Base-by-base conservation (phyloP, 805 yeast genomes). In the Candida krabiensis region DNA sequence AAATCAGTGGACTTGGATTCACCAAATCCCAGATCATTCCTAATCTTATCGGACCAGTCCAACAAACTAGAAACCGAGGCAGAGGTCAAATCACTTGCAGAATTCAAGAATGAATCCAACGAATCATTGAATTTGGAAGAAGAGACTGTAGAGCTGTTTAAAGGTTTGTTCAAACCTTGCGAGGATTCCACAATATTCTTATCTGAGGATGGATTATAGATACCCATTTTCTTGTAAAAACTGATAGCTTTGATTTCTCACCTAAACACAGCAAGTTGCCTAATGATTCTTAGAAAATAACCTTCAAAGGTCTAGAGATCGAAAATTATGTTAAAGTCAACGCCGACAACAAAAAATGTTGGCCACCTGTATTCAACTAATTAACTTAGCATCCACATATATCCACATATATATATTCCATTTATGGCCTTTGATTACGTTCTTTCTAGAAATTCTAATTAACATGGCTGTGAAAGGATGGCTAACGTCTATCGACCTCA, bases 1-100 rank as follows among this genome's bases (percentile, higher is more conserved):
- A 30, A 30, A 4, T 15, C 30, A 5, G 14, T 26, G 16, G 33
- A 24, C 16, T 16, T 25, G 29, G 24, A 21, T 6, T 8, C 9
- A 21, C 33, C 35, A 8, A 33, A 9, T 7, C 28, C 38, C 11
- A 23, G 5, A 8, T 39, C 44, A 19, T 5, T 27, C 28, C 29
- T 33, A 14, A 29, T 23, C 16, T 22, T 44, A 31, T 38, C 37
- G 12, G 46, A 44, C 46, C 44, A 42, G 14, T 37, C 44, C 13
- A 44, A 15, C 2, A 52, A 17, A 14, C 19, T 45, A 12, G 43
- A 38, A 7, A 51, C 29, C 4, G 56, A 51, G 3, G 46, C 17
- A 1, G 49, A 35, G n/a, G 56, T 45, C 9, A 46, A 8, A n/a
- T 44, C 46, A 23, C 50, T 50, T 1, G 55, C 42, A 1, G 47